Evolutionary conservation across 2,329 filamentous ascomycete genomes (phyloP).

Genomic region (Ophiostoma sp.): DNA sequence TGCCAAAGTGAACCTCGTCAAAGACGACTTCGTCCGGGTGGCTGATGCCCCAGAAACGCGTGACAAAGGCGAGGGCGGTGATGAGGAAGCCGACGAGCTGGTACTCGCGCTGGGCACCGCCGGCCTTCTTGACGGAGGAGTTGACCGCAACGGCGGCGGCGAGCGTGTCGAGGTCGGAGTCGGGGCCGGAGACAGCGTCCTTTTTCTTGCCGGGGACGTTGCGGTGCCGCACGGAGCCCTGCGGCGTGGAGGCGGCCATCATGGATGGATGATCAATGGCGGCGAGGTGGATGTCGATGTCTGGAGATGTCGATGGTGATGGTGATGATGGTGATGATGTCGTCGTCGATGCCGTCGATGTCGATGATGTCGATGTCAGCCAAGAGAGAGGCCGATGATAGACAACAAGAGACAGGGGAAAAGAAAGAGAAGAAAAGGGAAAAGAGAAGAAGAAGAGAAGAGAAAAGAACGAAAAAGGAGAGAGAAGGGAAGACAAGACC

Average conservation of each 20-base stretch:
- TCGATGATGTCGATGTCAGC: background rate
- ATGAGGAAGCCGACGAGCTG: conserved; percentile 70
- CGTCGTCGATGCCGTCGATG: background rate
- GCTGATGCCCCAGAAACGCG: conserved; percentile 91
- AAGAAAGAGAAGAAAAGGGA: background rate
- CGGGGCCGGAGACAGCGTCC: conserved; percentile 35
- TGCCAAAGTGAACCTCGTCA: conserved; percentile 98
- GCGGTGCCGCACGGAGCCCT: conserved; percentile 56
- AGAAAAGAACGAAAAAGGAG: background rate
- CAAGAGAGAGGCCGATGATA: background rate
- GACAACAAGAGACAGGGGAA: background rate
- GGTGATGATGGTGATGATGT: background rate
- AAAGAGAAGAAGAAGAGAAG: background rate
- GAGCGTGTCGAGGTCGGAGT: conserved; percentile 48
- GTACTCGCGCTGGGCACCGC: conserved; percentile 72
- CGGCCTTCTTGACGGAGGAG: conserved; percentile 35
- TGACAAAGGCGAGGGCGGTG: conserved; percentile 79
- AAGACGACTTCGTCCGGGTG: conserved; percentile 97
- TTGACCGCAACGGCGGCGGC: background rate
- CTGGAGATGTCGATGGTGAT: background rate
- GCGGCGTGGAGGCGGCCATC: conserved; percentile 49
- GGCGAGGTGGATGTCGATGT: background rate
- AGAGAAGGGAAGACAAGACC: background rate
- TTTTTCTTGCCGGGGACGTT: conserved; percentile 51
- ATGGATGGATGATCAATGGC: no score